phyloP scores from a whole-genome alignment of 805 yeast species.

The Metschnikowia picachoensis region DNA sequence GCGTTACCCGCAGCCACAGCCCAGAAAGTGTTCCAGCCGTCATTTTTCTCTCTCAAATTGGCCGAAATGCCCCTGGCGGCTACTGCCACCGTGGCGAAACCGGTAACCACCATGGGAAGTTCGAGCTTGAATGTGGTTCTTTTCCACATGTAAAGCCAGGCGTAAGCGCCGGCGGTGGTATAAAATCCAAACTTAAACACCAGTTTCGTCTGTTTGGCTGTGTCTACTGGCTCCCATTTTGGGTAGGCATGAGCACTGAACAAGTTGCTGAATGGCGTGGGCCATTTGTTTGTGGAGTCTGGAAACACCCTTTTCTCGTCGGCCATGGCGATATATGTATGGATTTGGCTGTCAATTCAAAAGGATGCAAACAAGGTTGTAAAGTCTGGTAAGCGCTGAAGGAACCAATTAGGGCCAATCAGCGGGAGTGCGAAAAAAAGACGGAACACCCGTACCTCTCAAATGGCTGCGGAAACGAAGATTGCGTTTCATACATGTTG shows the following conservation, averaged over 20 bases:
- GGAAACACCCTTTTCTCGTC: slow-evolving; percentile 23
- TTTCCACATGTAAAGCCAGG: slow-evolving; percentile 42
- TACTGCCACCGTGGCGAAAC: slow-evolving; percentile 49
- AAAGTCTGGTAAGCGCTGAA: background rate
- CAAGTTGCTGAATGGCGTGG: slow-evolving; percentile 40
- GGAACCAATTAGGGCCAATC: too few species aligned
- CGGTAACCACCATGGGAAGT: slow-evolving; percentile 37
- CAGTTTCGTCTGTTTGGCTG: slow-evolving; percentile 45
- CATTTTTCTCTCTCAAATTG: slow-evolving; percentile 60
- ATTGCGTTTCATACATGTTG: too few species aligned
- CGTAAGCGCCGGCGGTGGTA: slow-evolving; percentile 48
- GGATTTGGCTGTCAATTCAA: background rate
- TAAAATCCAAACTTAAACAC: slow-evolving; percentile 45
- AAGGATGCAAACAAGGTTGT: background rate
- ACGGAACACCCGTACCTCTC: too few species aligned
- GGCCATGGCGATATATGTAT: slow-evolving; percentile 16
- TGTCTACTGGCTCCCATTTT: slow-evolving; percentile 52
- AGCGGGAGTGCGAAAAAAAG: too few species aligned
- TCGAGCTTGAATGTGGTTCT: slow-evolving; percentile 41
- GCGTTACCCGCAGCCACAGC: slow-evolving; percentile 52
- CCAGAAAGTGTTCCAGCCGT: slow-evolving; percentile 63
- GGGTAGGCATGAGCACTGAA: slow-evolving; percentile 41
- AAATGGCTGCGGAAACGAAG: too few species aligned
- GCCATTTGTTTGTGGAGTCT: slow-evolving; percentile 39
- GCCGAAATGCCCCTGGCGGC: slow-evolving; percentile 47